phyloP scores from a whole-genome alignment of 1,284 basidiomycete genomes.

The Ustilago tritici region DNA sequence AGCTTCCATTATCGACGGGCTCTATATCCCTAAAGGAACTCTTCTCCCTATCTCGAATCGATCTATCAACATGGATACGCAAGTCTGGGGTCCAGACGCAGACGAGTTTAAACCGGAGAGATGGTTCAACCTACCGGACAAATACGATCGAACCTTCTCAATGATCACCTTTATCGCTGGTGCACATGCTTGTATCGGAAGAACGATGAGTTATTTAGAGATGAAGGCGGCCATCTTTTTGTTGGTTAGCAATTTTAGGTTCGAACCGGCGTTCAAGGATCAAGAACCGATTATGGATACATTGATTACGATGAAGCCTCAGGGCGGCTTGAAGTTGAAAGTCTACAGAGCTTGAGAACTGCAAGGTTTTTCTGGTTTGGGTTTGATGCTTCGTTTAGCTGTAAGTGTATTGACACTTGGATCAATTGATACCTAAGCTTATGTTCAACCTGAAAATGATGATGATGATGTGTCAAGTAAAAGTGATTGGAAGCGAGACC shows the following conservation, averaged over 20 bases:
- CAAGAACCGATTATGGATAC: constrained; percentile 46
- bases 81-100: constrained; percentile 56
- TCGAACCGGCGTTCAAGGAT: constrained; percentile 40
- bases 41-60: constrained; percentile 51
- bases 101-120: constrained; percentile 58
- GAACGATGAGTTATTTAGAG: constrained; percentile 58
- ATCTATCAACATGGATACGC: constrained; percentile 52
- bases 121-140: constrained; percentile 57
- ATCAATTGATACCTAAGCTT: too few species aligned
- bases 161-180: constrained; percentile 62
- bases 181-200: constrained; percentile 59
- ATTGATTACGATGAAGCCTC: constrained; percentile 59
- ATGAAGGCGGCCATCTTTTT: constrained; percentile 57
- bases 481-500: too few species aligned
- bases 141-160: constrained; percentile 53
- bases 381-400: neutral
- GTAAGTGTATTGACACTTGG: neutral
- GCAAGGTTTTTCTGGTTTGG: neutral
- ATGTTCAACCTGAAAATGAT: neutral
- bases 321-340: constrained; percentile 51
- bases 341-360: constrained; percentile 18
- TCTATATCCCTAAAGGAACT: constrained; percentile 55
- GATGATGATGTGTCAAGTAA: neutral
- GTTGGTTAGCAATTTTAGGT: constrained; percentile 56
- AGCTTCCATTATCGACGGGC: constrained; percentile 48